Evolutionary conservation across 306 rosid genomes (phyloP).

Genomic region (Prunus kanzakura): DNA sequence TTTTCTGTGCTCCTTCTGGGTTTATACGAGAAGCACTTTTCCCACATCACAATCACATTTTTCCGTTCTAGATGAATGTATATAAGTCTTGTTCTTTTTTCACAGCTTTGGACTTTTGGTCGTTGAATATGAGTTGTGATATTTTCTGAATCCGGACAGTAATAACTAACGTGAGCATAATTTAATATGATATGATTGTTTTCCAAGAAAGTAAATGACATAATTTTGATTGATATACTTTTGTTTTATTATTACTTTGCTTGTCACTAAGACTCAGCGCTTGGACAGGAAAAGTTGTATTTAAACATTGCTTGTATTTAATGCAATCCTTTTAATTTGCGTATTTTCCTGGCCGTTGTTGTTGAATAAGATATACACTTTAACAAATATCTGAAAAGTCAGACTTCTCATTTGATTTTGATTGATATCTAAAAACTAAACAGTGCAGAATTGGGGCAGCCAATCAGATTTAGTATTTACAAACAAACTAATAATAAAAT

Average conservation of each 20-base stretch:
- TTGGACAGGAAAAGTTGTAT: too few species aligned
- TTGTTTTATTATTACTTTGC: not conserved
- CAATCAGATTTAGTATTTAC: too few species aligned
- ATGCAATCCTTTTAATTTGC: not conserved
- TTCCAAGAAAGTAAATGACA: not conserved
- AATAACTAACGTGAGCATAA: not conserved
- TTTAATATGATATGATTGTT: not conserved
- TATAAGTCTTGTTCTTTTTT: not conserved
- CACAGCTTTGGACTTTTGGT: not conserved
- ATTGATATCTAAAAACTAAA: too few species aligned
- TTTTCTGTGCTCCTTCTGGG: not conserved
- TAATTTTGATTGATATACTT: not conserved
- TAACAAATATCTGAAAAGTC: not conserved
- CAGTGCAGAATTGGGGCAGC: too few species aligned
- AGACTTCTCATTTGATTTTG: too few species aligned
- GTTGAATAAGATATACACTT: not conserved
- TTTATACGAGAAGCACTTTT: not conserved
- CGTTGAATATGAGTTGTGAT: not conserved
- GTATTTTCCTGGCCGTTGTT: not conserved
- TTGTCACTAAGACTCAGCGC: too few species aligned
- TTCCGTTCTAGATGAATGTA: not conserved
- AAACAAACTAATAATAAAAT: too few species aligned
- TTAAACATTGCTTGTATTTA: not conserved
- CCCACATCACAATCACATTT: not conserved
- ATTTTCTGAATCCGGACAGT: not conserved